A percentile compares a stretch with the other conserved stretches of the same genome.
phyloP scores from a whole-genome alignment of 2,329 filamentous ascomycete species.

The Diaporthe sp. region DNA sequence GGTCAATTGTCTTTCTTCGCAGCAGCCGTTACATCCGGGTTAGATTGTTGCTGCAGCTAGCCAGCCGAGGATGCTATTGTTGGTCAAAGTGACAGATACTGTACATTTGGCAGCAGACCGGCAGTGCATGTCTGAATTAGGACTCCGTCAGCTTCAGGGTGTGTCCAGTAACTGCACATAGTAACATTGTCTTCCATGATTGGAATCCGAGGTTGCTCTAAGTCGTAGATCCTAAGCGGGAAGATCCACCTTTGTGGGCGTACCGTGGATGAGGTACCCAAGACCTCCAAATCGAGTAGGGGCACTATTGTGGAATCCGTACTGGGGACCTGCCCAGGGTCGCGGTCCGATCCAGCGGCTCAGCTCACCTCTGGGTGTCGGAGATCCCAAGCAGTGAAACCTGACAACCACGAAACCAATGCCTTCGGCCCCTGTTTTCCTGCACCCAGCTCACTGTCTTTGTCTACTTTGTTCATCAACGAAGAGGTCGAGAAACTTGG shows the following conservation, averaged over 20 bases:
- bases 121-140: not conserved
- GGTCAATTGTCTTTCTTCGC: conserved; percentile 27
- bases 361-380: conserved; percentile 22
- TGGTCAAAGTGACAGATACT: not conserved
- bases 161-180: not conserved
- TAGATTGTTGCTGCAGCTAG: conserved; percentile 7
- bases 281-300: not conserved
- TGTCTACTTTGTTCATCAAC: not conserved
- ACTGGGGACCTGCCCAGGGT: conserved; percentile 19
- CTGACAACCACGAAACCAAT: conserved; percentile 32
- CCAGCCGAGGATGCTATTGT: not conserved
- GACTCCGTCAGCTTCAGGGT: not conserved
- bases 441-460: not conserved
- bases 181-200: not conserved
- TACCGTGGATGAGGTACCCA: conserved; percentile 4
- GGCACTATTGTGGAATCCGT: not conserved
- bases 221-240: conserved; percentile 30
- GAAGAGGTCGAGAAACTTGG: not conserved
- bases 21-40: not conserved
- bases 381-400: conserved; percentile 39
- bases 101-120: conserved; percentile 5
- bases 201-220: not conserved
- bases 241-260: conserved; percentile 21
- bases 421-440: conserved; percentile 16
- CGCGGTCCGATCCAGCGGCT: conserved; percentile 18